Evolutionary conservation across 2,329 filamentous ascomycete species (phyloP).

Genomic region (Fusarium armeniacum): DNA sequence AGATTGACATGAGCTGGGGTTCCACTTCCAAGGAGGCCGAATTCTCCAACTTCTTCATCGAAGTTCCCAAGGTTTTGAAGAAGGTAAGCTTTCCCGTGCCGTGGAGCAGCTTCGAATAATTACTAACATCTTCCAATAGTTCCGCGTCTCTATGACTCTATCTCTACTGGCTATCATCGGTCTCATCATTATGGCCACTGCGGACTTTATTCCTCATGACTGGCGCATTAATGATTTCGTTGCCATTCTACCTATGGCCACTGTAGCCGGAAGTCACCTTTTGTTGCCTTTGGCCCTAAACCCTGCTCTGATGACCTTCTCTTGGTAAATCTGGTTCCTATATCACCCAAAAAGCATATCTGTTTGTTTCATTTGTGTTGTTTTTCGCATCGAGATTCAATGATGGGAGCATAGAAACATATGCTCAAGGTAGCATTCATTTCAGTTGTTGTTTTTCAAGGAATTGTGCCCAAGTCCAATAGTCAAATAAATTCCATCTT

Average conservation of each 20-base stretch:
- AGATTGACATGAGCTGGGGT: slow-evolving; percentile 89
- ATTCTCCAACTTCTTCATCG: slow-evolving; percentile 86
- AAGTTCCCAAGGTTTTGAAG: slow-evolving; percentile 82
- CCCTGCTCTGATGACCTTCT: slow-evolving; percentile 84
- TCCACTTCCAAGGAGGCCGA: slow-evolving; percentile 87
- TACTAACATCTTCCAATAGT: slow-evolving; percentile 58
- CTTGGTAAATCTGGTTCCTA: slow-evolving; percentile 65
- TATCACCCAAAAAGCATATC: slow-evolving; percentile 16
- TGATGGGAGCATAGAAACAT: slow-evolving; percentile 23
- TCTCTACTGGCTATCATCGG: slow-evolving; percentile 68
- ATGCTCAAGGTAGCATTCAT: slow-evolving; percentile 29
- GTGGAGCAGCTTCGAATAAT: slow-evolving; percentile 46
- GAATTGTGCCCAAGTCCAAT: neutral
- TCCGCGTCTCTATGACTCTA: slow-evolving; percentile 80
- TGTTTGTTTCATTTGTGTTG: slow-evolving; percentile 2
- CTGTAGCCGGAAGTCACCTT: slow-evolving; percentile 77
- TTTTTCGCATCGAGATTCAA: neutral
- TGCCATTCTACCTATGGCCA: slow-evolving; percentile 81
- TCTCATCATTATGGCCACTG: slow-evolving; percentile 76
- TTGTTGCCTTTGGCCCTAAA: slow-evolving; percentile 80
- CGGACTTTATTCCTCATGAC: slow-evolving; percentile 72
- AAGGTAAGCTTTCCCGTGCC: slow-evolving; percentile 70
- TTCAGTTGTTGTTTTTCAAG: slow-evolving; percentile 1
- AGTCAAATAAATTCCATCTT: neutral
- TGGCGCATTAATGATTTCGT: slow-evolving; percentile 80